phyloP scores from a whole-genome alignment of 768 basidiomycete species.

The Brasilioporus rufonigricans region DNA sequence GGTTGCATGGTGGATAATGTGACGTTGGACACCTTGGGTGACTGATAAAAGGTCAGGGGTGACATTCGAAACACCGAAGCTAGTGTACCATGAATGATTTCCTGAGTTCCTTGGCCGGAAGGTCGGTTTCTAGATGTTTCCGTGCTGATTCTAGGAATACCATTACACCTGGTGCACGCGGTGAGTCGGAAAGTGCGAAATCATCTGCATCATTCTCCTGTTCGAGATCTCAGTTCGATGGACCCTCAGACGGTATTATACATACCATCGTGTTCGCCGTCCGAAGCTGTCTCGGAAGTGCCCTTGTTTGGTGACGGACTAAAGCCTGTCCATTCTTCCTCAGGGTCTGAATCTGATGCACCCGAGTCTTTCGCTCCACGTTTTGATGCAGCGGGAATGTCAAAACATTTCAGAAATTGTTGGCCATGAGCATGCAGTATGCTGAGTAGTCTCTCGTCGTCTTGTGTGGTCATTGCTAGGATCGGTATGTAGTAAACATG shows the following conservation, averaged over 20 bases:
- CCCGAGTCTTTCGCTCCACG: conserved; percentile 12
- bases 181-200: conserved; percentile 34
- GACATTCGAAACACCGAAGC: not conserved
- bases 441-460: conserved; percentile 36
- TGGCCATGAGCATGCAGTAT: conserved; percentile 46
- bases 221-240: conserved; percentile 21
- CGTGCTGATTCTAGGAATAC: conserved; percentile 49
- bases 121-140: conserved; percentile 16
- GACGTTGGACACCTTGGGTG: conserved; percentile 72
- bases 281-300: conserved; percentile 9
- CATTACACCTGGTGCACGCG: conserved; percentile 45
- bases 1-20: conserved; percentile 26
- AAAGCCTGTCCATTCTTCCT: conserved; percentile 46
- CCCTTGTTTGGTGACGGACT: conserved; percentile 1
- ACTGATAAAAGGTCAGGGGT: conserved; percentile 43
- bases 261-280: conserved; percentile 21
- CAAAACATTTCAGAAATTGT: conserved; percentile 44
- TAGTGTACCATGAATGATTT: conserved; percentile 73
- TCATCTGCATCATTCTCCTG: conserved; percentile 43
- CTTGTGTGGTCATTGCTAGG: conserved; percentile 10
- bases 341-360: conserved; percentile 22
- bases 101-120: conserved; percentile 41
- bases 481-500: not conserved
- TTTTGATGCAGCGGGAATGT: conserved; percentile 20
- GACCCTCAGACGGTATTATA: not conserved